Conservation (phyloP, 768 basidiomycete species). For the Termitomyces sp. region DNA sequence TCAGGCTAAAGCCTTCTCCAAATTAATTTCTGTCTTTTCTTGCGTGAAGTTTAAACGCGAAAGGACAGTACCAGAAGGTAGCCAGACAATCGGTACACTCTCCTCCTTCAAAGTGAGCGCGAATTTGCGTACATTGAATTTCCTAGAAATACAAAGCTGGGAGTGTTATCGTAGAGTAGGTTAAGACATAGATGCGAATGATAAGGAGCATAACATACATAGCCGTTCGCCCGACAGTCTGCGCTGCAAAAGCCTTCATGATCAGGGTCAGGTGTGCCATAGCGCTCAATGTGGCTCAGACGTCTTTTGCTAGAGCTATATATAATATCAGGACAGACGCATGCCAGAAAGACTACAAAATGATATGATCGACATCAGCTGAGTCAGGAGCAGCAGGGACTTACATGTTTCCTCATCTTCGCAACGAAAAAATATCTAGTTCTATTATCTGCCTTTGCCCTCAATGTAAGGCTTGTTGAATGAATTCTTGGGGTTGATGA, state of each 20-base stretch:
- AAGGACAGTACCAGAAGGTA: slow-evolving; percentile 30
- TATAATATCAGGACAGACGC: slow-evolving; percentile 31
- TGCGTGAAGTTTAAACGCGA: slow-evolving; percentile 38
- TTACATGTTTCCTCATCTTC: slow-evolving; percentile 17
- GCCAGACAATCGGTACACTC: slow-evolving; percentile 23
- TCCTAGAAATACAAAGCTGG: not conserved
- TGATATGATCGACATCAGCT: not conserved
- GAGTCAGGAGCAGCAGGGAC: not conserved
- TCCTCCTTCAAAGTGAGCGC: slow-evolving; percentile 30
- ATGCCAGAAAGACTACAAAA: slow-evolving; percentile 21
- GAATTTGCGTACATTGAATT: slow-evolving; percentile 12
- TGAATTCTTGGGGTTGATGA: slow-evolving; percentile 14
- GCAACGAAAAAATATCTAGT: slow-evolving; percentile 18
- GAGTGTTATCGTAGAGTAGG: not conserved
- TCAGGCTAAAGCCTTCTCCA: slow-evolving; percentile 20
- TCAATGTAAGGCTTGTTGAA: slow-evolving; percentile 19
- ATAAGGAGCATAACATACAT: slow-evolving; percentile 15
- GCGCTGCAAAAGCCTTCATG: slow-evolving; percentile 21
- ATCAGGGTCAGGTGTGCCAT: slow-evolving; percentile 29
- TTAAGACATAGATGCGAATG: slow-evolving; percentile 23
- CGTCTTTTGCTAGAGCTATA: slow-evolving; percentile 32
- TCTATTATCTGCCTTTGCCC: slow-evolving; percentile 22
- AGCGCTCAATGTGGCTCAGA: slow-evolving; percentile 22
- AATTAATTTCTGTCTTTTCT: slow-evolving; percentile 32
- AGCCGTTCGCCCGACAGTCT: slow-evolving; percentile 24